phyloP scores from a whole-genome alignment of 1,284 basidiomycete genomes.

The Cutaneotrichosporon sp. region DNA sequence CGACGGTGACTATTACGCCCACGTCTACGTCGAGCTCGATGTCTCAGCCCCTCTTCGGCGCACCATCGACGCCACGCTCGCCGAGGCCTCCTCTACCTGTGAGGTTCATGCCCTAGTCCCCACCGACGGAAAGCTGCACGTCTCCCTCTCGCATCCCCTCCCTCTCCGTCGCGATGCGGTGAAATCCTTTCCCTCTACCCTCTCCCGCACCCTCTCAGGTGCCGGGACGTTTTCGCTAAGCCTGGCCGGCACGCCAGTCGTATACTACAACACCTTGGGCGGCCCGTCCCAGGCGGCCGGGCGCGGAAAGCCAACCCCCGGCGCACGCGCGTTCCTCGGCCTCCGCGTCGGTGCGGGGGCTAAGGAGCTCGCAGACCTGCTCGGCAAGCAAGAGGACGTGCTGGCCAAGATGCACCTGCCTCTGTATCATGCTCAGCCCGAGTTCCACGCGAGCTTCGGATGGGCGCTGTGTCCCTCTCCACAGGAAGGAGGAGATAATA shows the following conservation, averaged over 20 bases:
- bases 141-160: slow-evolving; percentile 51
- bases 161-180: slow-evolving; percentile 35
- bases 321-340: slow-evolving; percentile 48
- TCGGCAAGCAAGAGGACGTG: slow-evolving; percentile 37
- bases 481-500: neutral
- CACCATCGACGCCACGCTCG: slow-evolving; percentile 19
- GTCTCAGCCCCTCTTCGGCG: slow-evolving; percentile 23
- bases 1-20: slow-evolving; percentile 50
- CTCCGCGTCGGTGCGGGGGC: slow-evolving; percentile 47
- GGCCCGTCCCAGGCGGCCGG: neutral
- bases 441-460: slow-evolving; percentile 51
- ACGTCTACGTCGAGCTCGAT: slow-evolving; percentile 46
- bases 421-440: slow-evolving; percentile 44
- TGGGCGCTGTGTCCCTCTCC: slow-evolving; percentile 35
- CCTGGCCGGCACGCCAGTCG: slow-evolving; percentile 29
- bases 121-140: slow-evolving; percentile 31
- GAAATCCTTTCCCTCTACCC: neutral
- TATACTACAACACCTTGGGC: slow-evolving; percentile 35
- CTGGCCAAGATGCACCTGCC: slow-evolving; percentile 40
- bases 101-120: slow-evolving; percentile 29
- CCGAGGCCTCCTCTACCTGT: slow-evolving; percentile 8
- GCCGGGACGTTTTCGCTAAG: slow-evolving; percentile 28
- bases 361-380: slow-evolving; percentile 30
- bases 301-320: slow-evolving; percentile 14
- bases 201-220: neutral